Conservation (phyloP, 2,329 filamentous ascomycete genomes). For the Monosporascus sp. region DNA sequence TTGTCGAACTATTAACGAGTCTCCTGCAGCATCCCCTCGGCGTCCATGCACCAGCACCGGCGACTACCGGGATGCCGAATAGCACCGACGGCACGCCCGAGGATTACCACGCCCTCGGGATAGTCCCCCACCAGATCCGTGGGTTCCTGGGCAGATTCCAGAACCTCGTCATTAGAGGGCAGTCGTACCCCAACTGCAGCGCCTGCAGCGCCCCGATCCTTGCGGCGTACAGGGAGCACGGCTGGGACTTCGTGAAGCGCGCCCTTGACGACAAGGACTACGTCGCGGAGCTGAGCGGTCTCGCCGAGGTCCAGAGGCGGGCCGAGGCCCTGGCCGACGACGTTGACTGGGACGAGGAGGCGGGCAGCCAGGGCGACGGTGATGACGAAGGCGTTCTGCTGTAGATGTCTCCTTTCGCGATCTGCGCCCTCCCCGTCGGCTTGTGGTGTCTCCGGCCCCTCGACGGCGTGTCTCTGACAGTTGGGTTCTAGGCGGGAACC, state of each 20-base stretch:
- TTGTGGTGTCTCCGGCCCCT: too few relatives aligned
- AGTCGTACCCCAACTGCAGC: constrained; percentile 75
- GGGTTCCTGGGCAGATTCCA: constrained; percentile 72
- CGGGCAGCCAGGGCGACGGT: constrained; percentile 15
- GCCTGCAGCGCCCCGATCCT: constrained; percentile 71
- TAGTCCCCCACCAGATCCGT: constrained; percentile 76
- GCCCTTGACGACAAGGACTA: constrained; percentile 73
- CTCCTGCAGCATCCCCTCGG: constrained; percentile 79
- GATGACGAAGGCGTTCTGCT: constrained; percentile 30
- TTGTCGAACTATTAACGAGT: constrained; percentile 86
- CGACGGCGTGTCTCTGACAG: too few relatives aligned
- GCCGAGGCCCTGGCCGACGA: constrained; percentile 23
- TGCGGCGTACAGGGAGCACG: constrained; percentile 59
- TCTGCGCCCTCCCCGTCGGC: constrained; percentile 14
- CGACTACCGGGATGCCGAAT: constrained; percentile 30
- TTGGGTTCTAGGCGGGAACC: too few relatives aligned
- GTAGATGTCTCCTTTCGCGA: constrained; percentile 10
- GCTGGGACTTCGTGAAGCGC: constrained; percentile 72
- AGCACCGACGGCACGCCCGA: constrained; percentile 45
- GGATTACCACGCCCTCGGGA: constrained; percentile 56
- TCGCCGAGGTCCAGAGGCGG: constrained; percentile 29
- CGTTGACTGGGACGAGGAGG: constrained; percentile 28
- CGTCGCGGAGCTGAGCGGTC: constrained; percentile 61
- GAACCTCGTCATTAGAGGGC: constrained; percentile 67
- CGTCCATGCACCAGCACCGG: constrained; percentile 56